Base-by-base conservation (phyloP, 1,284 basidiomycete species). In the Neonothopanus nambi region DNA sequence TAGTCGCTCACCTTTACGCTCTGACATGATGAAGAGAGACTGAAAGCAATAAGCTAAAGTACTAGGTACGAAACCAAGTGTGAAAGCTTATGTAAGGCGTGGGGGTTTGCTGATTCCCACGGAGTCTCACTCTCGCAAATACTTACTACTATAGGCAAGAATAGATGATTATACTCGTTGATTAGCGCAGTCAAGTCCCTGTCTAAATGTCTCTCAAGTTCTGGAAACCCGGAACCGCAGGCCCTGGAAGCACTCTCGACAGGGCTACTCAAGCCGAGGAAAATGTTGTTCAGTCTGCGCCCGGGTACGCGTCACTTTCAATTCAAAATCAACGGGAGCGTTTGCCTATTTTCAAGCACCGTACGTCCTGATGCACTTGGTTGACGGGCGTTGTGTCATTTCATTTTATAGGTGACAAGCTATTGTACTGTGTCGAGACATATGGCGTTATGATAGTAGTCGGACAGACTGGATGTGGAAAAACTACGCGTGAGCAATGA, bases 401-500 rank as follows among this genome's bases (percentile, higher is more conserved):
- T 4, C 35, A 48, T 18, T 53, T 43, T 57, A 13, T 57, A 93
- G 91, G 85, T 48, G 77, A 89, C 39, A 84, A 86, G 57, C 75
- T 98, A 12, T 71, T 98, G 3, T 91, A 93, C 66, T 87, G 87
- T 55, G 72, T 98, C 17, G 95, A 98, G 72, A 84, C 80, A 45
- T 82, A 89, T 67, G 87, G 87, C 1, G 89, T 95, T 2, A 79
- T 88, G 2, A 93, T 99, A 50, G 85, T 96, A 5, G 90, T 98
- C 20, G 95, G 94, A 11, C 94, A 98, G 66, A 99, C 96, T 0
- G 97, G 96, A 3, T 97, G 92, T 55, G 96, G 97, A 54, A 99
- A 99, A 74, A 97, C 95, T 9, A 98, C 95, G 58, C 94, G 93
- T 95, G 61, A 68, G 87, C 78, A 41, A 18, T 30, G 36, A 36